Conservation (phyloP, 805 yeast genomes). For the Wickerhamomyces kurtzmanii region DNA sequence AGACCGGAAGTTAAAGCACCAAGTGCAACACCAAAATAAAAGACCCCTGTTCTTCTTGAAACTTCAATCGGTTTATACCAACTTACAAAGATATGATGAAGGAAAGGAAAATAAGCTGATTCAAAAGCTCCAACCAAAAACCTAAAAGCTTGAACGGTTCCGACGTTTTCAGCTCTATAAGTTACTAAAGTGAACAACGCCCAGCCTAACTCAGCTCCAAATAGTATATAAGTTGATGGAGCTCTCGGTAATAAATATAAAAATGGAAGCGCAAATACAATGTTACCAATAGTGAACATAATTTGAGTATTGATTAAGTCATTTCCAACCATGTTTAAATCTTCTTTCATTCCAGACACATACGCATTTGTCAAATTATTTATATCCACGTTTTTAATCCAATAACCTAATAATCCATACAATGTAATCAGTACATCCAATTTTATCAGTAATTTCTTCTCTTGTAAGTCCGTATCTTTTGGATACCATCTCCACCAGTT, state of each 20-base stretch:
- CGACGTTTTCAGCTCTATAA: conserved; percentile 36
- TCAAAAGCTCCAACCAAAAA: conserved; percentile 65
- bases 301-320: conserved; percentile 55
- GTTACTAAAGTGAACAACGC: conserved; percentile 52
- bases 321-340: conserved; percentile 48
- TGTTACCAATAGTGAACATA: conserved; percentile 50
- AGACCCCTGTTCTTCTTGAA: conserved; percentile 51
- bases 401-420: conserved; percentile 50
- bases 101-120: conserved; percentile 55
- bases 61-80: conserved; percentile 55
- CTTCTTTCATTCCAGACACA: conserved; percentile 54
- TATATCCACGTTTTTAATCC: conserved; percentile 59
- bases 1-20: conserved; percentile 48
- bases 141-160: conserved; percentile 48
- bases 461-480: conserved; percentile 21
- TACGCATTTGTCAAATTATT: conserved; percentile 58
- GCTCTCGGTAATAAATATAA: conserved; percentile 46
- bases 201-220: conserved; percentile 58
- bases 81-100: conserved; percentile 49
- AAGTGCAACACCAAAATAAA: conserved; percentile 40
- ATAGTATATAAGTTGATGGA: conserved; percentile 39
- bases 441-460: conserved; percentile 35
- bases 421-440: conserved; percentile 46
- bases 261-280: conserved; percentile 58
- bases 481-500: conserved; percentile 10